phyloP scores from a whole-genome alignment of 176 grass and related monocot genomes.

The Juncus effusus region DNA sequence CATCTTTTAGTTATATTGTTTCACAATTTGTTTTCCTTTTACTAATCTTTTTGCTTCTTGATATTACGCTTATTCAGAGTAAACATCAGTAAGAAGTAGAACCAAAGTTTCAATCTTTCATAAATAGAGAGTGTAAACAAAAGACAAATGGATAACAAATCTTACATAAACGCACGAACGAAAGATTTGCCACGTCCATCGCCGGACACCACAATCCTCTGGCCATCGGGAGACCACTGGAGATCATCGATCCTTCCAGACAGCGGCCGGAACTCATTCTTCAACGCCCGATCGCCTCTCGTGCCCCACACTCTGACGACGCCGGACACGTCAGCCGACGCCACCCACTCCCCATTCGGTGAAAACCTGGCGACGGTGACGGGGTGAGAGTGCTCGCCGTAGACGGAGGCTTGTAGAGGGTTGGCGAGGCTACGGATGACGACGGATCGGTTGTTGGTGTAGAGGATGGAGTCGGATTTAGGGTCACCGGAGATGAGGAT shows the following conservation, averaged over 20 bases:
- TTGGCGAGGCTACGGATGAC: conserved; percentile 73
- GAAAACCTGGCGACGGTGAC: conserved; percentile 87
- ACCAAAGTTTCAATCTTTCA: conserved; percentile 9
- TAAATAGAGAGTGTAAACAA: conserved; percentile 18
- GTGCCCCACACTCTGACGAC: conserved; percentile 80
- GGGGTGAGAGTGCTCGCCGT: conserved; percentile 84
- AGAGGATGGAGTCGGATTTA: conserved; percentile 60
- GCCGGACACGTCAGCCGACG: conserved; percentile 81
- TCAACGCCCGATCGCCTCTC: conserved; percentile 81
- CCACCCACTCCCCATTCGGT: conserved; percentile 96
- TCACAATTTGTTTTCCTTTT: too few relatives aligned
- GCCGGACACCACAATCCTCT: conserved; percentile 79
- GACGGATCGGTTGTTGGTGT: conserved; percentile 78
- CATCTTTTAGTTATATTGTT: too few relatives aligned
- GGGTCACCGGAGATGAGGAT: conserved; percentile 77
- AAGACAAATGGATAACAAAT: not conserved
- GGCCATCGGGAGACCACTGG: conserved; percentile 88
- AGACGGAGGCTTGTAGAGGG: conserved; percentile 59
- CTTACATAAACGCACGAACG: conserved; percentile 91
- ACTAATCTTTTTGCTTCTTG: too few relatives aligned
- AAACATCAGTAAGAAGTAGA: not conserved
- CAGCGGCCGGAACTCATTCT: conserved; percentile 86
- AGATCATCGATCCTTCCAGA: conserved; percentile 91
- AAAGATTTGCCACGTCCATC: conserved; percentile 91
- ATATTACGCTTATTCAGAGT: too few relatives aligned